Evolutionary conservation across 1,139 yeast genomes (phyloP).

Genomic region (Taiozyma sp.): DNA sequence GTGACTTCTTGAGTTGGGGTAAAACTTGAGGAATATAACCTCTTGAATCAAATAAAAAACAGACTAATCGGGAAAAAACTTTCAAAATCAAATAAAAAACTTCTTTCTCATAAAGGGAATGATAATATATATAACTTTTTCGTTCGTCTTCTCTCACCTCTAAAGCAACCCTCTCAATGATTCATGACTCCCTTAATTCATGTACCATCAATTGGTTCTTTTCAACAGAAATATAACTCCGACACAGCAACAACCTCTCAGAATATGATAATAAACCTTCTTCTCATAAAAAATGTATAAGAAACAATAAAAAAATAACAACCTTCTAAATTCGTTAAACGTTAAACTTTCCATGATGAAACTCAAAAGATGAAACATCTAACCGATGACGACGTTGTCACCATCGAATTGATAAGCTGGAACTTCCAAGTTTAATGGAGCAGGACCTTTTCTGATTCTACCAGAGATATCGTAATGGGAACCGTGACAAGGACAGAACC

Average conservation of each 20-base stretch:
- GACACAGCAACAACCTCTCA: neutral
- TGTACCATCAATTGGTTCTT: neutral
- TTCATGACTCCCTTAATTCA: neutral
- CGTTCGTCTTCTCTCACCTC: neutral
- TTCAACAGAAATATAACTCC: neutral
- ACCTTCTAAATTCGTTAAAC: neutral
- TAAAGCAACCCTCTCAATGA: neutral
- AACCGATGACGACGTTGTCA: constrained; percentile 81
- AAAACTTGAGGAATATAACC: neutral
- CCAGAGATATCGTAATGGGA: constrained; percentile 99
- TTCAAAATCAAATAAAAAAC: neutral
- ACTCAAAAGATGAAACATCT: constrained; percentile 18
- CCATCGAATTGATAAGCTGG: constrained; percentile 88
- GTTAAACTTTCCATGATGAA: neutral
- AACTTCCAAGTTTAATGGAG: constrained; percentile 97
- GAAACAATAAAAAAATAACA: neutral
- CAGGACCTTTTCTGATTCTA: constrained; percentile 99
- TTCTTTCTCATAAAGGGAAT: neutral
- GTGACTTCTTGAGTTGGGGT: neutral
- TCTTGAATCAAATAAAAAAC: neutral
- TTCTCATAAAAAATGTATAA: neutral
- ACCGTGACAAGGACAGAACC: constrained; percentile 99
- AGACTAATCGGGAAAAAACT: neutral
- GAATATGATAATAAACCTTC: neutral
- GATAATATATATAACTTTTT: neutral